These are phyloP conservation scores for Solanum clarkiae DNA, from an alignment of 257 asterid genomes.

Conservation along the genomic window DNA sequence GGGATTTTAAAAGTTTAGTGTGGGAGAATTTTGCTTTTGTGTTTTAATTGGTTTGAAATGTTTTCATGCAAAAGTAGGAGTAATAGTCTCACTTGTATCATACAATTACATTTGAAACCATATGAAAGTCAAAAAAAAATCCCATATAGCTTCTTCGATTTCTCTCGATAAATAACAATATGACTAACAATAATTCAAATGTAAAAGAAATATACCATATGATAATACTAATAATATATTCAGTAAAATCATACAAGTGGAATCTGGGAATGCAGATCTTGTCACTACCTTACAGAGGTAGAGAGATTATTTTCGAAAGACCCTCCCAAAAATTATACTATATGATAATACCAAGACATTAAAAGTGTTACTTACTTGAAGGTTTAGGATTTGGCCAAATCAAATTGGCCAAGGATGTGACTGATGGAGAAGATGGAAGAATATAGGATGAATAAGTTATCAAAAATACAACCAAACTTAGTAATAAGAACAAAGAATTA, in stretches of 20 bases:
- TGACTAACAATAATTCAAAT: not conserved
- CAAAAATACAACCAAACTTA: slow-evolving; percentile 41
- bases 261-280: no score
- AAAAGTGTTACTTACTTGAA: slow-evolving; percentile 3
- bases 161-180: no score
- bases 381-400: not conserved
- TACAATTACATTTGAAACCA: not conserved
- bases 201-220: no score
- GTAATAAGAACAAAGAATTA: slow-evolving; percentile 21
- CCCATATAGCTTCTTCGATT: not conserved
- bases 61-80: not conserved
- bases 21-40: not conserved
- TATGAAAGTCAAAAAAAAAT: not conserved
- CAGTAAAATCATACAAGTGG: no score
- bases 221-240: no score
- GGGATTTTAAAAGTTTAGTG: not conserved
- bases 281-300: no score
- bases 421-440: slow-evolving; percentile 31
- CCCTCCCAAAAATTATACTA: no score
- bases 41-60: not conserved
- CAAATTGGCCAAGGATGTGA: slow-evolving; percentile 24
- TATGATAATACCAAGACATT: not conserved
- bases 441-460: slow-evolving; percentile 4
- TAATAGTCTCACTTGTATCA: not conserved
- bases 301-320: no score